Percentiles rank a stretch among this genome's conserved stretches.
Evolutionary conservation across 306 rosid species (phyloP).

Genomic region (Cucurbita ficifolia): DNA sequence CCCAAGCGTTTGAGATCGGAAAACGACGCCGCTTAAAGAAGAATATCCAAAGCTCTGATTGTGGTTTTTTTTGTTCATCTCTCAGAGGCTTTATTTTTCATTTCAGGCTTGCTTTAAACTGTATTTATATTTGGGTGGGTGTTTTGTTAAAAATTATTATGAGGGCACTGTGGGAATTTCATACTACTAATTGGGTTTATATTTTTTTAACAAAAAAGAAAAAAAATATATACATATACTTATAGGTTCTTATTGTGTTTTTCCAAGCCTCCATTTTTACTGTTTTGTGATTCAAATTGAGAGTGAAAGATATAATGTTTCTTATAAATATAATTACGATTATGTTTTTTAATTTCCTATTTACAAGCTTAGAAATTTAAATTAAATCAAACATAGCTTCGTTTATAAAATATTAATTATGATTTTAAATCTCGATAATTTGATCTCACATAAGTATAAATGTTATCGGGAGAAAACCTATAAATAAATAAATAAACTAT

Average conservation of each 20-base stretch:
- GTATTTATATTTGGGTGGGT: background rate
- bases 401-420: too few species aligned
- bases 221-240: background rate
- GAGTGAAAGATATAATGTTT: background rate
- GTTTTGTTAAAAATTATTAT: background rate
- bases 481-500: too few species aligned
- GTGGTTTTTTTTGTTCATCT: slow-evolving; percentile 4
- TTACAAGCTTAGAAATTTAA: too few species aligned
- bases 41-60: background rate
- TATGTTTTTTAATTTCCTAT: too few species aligned
- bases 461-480: too few species aligned
- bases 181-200: background rate
- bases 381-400: too few species aligned
- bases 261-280: background rate
- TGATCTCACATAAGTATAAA: too few species aligned
- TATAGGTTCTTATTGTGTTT: background rate
- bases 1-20: background rate
- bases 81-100: background rate
- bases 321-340: too few species aligned
- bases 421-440: too few species aligned
- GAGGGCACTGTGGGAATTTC: background rate
- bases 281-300: background rate
- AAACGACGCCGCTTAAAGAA: background rate
- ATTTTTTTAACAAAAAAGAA: background rate
- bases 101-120: background rate